Percentiles rank a stretch among this genome's conserved stretches.
These are phyloP conservation scores for Teratosphaeria zuluensis DNA, from an alignment of 2,329 filamentous ascomycete genomes.

Conservation along the genomic window DNA sequence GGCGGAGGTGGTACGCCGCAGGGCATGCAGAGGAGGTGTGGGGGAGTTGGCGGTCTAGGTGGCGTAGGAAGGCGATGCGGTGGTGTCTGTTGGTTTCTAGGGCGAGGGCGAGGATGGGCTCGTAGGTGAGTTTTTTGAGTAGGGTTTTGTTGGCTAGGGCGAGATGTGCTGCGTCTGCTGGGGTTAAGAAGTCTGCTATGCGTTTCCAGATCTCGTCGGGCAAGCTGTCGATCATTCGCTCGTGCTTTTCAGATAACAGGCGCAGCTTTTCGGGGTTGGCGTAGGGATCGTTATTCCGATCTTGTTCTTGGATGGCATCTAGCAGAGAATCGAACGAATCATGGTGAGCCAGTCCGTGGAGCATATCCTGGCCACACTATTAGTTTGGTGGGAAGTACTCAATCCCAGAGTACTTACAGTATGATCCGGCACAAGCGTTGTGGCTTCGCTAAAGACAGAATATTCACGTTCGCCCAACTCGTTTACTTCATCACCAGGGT, in stretches of 20 bases:
- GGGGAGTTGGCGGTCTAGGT: constrained; percentile 44
- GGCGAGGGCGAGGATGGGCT: constrained; percentile 31
- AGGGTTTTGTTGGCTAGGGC: constrained; percentile 41
- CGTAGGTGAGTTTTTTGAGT: constrained; percentile 31
- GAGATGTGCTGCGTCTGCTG: constrained; percentile 40
- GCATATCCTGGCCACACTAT: constrained; percentile 18
- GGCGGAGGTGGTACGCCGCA: constrained; percentile 49
- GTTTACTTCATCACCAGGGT: constrained; percentile 13
- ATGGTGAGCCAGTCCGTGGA: constrained; percentile 28
- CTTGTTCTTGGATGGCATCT: constrained; percentile 11
- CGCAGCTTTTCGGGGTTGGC: constrained; percentile 4
- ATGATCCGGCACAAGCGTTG: constrained; percentile 10
- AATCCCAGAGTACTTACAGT: not conserved
- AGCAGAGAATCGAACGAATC: constrained; percentile 27
- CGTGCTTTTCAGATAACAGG: constrained; percentile 15
- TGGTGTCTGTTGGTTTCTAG: constrained; percentile 35
- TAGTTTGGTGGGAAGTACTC: not conserved
- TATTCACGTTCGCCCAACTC: constrained; percentile 26
- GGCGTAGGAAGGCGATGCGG: constrained; percentile 42
- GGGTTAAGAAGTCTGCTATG: constrained; percentile 34
- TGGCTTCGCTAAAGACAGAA: constrained; percentile 17
- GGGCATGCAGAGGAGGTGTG: constrained; percentile 50
- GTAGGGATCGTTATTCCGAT: constrained; percentile 14
- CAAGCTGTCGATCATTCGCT: constrained; percentile 37
- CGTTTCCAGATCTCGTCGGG: constrained; percentile 37